Conservation (phyloP, 805 yeast genomes). For the Saturnispora besseyi region DNA sequence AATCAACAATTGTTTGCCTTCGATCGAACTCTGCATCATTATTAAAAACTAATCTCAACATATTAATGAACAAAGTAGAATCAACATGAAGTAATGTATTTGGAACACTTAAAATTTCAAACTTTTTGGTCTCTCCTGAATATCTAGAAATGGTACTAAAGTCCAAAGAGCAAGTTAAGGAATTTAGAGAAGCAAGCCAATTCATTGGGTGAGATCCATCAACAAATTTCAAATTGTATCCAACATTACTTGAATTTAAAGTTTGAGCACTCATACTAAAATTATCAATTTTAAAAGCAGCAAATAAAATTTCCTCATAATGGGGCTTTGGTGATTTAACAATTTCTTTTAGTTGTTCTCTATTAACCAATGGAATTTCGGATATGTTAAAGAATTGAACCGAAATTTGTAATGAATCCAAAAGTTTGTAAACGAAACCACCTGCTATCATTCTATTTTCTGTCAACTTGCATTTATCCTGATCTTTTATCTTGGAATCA, state of each 20-base stretch:
- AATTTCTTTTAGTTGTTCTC: slow-evolving; percentile 9
- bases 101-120: slow-evolving; percentile 28
- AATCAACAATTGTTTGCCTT: slow-evolving; percentile 24
- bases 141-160: slow-evolving; percentile 14
- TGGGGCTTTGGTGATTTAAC: not conserved
- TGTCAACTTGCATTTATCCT: not conserved
- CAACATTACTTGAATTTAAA: slow-evolving; percentile 27
- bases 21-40: slow-evolving; percentile 17
- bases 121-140: slow-evolving; percentile 12
- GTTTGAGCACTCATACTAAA: slow-evolving; percentile 14
- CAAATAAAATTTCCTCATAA: slow-evolving; percentile 12
- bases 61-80: slow-evolving; percentile 16
- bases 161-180: slow-evolving; percentile 25
- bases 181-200: slow-evolving; percentile 30
- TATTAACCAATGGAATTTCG: slow-evolving; percentile 21
- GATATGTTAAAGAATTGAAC: slow-evolving; percentile 19
- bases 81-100: slow-evolving; percentile 13
- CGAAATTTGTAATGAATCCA: slow-evolving; percentile 18
- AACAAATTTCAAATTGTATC: slow-evolving; percentile 36
- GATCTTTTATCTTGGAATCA: not conserved
- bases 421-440: slow-evolving; percentile 16
- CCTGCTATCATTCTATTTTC: slow-evolving; percentile 9
- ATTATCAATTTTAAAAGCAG: slow-evolving; percentile 14
- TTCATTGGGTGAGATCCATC: slow-evolving; percentile 36
- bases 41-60: slow-evolving; percentile 14